phyloP scores from a whole-genome alignment of 805 yeast genomes.

The Saturnispora sekii region DNA sequence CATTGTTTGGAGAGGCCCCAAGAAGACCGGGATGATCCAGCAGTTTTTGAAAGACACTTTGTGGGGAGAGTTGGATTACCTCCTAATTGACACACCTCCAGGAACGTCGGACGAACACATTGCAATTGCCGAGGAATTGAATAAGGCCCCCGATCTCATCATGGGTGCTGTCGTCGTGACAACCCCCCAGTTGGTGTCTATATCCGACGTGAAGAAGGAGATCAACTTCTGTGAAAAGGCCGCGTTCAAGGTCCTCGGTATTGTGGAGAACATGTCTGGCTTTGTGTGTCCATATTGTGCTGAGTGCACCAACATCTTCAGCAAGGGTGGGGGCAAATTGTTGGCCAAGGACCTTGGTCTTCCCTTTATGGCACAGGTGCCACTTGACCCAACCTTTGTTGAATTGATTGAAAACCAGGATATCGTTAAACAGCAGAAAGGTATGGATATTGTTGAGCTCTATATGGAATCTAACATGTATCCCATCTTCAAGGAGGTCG shows the following conservation, averaged over 20 bases:
- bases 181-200: slow-evolving; percentile 89
- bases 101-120: slow-evolving; percentile 98
- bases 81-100: slow-evolving; percentile 94
- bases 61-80: slow-evolving; percentile 78
- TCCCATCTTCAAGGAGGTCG: slow-evolving; percentile 38
- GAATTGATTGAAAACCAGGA: slow-evolving; percentile 76
- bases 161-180: slow-evolving; percentile 95
- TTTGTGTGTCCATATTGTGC: slow-evolving; percentile 90
- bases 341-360: slow-evolving; percentile 56
- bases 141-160: slow-evolving; percentile 46
- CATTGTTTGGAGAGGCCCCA: slow-evolving; percentile 98
- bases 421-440: slow-evolving; percentile 43
- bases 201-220: slow-evolving; percentile 92
- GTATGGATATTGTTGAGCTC: slow-evolving; percentile 26
- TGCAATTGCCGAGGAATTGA: slow-evolving; percentile 85
- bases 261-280: slow-evolving; percentile 95
- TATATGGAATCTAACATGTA: slow-evolving; percentile 31
- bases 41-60: slow-evolving; percentile 85
- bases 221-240: slow-evolving; percentile 87
- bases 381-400: slow-evolving; percentile 88
- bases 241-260: slow-evolving; percentile 67
- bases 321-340: slow-evolving; percentile 81
- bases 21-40: slow-evolving; percentile 94
- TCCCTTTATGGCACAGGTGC: slow-evolving; percentile 75
- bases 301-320: slow-evolving; percentile 86